Evolutionary conservation across 805 yeast genomes (phyloP).

Genomic region (Myxozyma neotropica): DNA sequence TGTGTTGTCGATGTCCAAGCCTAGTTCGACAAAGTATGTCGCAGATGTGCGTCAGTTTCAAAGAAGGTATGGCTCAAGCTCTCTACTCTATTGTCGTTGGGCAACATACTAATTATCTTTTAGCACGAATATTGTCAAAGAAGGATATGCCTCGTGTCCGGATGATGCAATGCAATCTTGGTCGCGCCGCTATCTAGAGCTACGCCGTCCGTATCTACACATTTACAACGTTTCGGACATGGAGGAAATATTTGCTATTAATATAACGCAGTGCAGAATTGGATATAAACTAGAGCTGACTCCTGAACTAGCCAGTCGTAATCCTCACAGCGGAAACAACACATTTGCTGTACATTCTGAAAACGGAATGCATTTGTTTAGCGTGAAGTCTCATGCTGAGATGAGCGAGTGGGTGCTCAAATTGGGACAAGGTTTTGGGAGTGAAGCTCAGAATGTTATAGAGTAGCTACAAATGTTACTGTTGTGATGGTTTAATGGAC

Average conservation of each 20-base stretch:
- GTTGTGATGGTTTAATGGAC: no score
- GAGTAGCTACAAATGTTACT: not conserved
- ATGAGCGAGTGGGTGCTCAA: conserved; percentile 31
- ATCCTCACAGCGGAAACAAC: conserved; percentile 2
- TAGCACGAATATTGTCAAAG: conserved; percentile 13
- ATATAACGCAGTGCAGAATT: conserved; percentile 25
- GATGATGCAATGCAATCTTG: conserved; percentile 28
- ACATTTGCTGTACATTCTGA: conserved; percentile 28
- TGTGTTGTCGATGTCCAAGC: conserved; percentile 8
- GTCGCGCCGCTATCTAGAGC: conserved; percentile 26
- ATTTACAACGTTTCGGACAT: conserved; percentile 11
- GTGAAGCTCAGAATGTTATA: conserved; percentile 6
- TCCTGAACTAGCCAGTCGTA: conserved; percentile 13
- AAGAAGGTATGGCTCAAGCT: conserved; percentile 6
- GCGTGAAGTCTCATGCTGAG: conserved; percentile 24
- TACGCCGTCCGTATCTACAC: conserved; percentile 31
- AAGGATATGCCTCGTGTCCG: conserved; percentile 23
- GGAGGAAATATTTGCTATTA: conserved; percentile 25
- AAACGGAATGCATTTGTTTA: conserved; percentile 17
- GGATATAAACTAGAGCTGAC: conserved; percentile 26
- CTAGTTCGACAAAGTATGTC: conserved; percentile 20
- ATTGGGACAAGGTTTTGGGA: conserved; percentile 15
- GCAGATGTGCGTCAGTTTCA: conserved; percentile 28
- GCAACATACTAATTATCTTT: not conserved
- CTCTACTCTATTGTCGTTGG: not conserved